Conservation (phyloP, 495 filamentous ascomycete species). For the Schizothecium vesticola region DNA sequence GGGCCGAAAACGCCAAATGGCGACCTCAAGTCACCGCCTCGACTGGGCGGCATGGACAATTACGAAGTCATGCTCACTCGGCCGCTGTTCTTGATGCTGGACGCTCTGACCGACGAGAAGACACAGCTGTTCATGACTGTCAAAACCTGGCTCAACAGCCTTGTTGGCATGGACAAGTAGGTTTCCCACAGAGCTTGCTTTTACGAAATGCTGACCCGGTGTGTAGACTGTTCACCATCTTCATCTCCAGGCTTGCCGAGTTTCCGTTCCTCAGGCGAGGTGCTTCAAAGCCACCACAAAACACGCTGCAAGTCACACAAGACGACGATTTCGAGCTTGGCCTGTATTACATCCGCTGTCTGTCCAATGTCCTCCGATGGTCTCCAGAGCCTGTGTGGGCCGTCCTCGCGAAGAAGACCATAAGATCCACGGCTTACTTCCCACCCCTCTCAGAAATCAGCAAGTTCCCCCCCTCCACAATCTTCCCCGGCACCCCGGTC, state of each 20-base stretch:
- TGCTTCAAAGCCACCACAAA: background rate
- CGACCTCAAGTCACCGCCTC: conserved; percentile 42
- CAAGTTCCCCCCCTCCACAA: conserved; percentile 24
- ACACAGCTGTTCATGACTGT: conserved; percentile 70
- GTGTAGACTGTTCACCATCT: conserved; percentile 49
- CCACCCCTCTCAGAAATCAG: conserved; percentile 40
- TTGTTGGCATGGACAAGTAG: conserved; percentile 62
- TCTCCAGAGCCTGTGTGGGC: conserved; percentile 57
- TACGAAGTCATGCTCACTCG: conserved; percentile 71
- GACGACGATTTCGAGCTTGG: conserved; percentile 70
- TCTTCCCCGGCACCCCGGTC: background rate
- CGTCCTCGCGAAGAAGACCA: conserved; percentile 47
- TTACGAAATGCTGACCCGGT: conserved; percentile 4
- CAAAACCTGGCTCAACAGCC: conserved; percentile 74
- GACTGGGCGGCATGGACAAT: conserved; percentile 46
- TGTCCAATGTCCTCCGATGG: conserved; percentile 64
- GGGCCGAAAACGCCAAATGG: conserved; percentile 45
- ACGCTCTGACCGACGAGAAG: conserved; percentile 67
- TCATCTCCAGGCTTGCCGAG: conserved; percentile 50
- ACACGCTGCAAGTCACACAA: conserved; percentile 22
- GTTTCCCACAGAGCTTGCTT: conserved; percentile 1
- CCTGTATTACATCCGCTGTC: conserved; percentile 69
- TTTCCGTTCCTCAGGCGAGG: conserved; percentile 49
- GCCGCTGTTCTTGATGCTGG: conserved; percentile 77
- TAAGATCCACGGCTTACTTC: conserved; percentile 34